phyloP scores from a whole-genome alignment of 2,329 filamentous ascomycete genomes.

The Colletotrichum karsti region DNA sequence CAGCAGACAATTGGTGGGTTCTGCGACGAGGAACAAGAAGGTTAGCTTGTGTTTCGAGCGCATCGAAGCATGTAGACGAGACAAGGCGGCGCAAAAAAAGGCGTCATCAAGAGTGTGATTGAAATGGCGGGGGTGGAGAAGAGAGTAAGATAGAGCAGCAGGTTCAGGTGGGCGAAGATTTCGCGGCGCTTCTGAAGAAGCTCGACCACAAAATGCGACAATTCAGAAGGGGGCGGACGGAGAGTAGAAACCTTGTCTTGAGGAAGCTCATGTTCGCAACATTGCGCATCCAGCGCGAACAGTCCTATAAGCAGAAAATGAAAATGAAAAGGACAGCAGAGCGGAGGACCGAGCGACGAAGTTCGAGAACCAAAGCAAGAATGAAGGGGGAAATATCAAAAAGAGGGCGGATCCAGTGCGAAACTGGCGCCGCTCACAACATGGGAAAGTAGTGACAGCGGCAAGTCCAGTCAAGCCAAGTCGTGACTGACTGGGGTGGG shows the following conservation, averaged over 20 bases:
- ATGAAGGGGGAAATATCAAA: constrained; percentile 13
- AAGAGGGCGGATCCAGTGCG: constrained; percentile 24
- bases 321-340: constrained; percentile 18
- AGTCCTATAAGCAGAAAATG: neutral
- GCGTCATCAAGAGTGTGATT: constrained; percentile 6
- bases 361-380: constrained; percentile 7
- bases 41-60: constrained; percentile 8
- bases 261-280: constrained; percentile 53
- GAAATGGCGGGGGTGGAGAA: constrained; percentile 26
- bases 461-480: neutral
- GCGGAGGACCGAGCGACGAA: constrained; percentile 21
- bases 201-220: constrained; percentile 12
- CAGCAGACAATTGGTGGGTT: constrained; percentile 60
- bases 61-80: neutral
- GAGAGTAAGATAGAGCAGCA: no score
- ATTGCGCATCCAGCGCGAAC: constrained; percentile 39
- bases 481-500: constrained; percentile 9
- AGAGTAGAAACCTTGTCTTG: constrained; percentile 48
- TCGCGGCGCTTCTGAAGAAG: constrained; percentile 12
- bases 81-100: constrained; percentile 1
- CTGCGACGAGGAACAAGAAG: constrained; percentile 45
- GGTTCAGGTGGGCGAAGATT: constrained; percentile 17
- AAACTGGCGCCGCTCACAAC: constrained; percentile 25
- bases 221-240: neutral
- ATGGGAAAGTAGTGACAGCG: constrained; percentile 28